Conservation (phyloP, 257 asterid genomes). For the Schizonepeta tenuifolia region DNA sequence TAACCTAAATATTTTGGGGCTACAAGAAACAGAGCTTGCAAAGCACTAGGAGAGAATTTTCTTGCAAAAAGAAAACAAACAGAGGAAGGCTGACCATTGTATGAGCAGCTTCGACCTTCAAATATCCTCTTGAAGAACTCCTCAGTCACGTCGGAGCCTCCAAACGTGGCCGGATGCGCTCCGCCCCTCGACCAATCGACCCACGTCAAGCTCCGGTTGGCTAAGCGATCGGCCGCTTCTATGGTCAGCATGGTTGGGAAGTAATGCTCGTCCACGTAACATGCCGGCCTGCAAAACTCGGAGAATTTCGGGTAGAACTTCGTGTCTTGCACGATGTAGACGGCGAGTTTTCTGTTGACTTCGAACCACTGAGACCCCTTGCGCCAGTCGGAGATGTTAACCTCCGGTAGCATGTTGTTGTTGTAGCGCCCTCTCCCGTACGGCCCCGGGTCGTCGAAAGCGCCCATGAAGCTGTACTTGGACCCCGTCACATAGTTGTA, state of each 20-base stretch:
- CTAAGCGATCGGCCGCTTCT: slow-evolving; percentile 42
- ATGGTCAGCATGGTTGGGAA: slow-evolving; percentile 63
- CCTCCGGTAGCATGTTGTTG: slow-evolving; percentile 58
- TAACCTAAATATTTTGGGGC: slow-evolving; percentile 60
- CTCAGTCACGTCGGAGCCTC: slow-evolving; percentile 48
- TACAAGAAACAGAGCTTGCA: slow-evolving; percentile 49
- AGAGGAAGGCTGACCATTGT: slow-evolving; percentile 44
- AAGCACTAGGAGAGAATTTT: slow-evolving; percentile 64
- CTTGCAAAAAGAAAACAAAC: slow-evolving; percentile 58
- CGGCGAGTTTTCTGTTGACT: slow-evolving; percentile 55
- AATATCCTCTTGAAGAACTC: slow-evolving; percentile 46
- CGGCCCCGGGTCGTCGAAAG: slow-evolving; percentile 65
- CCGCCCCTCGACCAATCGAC: slow-evolving; percentile 83
- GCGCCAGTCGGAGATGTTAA: slow-evolving; percentile 60
- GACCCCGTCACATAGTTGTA: slow-evolving; percentile 51
- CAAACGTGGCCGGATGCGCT: slow-evolving; percentile 70
- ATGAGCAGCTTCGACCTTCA: slow-evolving; percentile 44
- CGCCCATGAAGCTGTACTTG: slow-evolving; percentile 54
- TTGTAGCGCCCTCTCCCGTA: slow-evolving; percentile 74
- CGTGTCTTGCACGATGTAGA: slow-evolving; percentile 45
- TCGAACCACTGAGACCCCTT: slow-evolving; percentile 81
- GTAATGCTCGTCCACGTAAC: slow-evolving; percentile 74
- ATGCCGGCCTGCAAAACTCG: slow-evolving; percentile 60
- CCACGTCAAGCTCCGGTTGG: slow-evolving; percentile 65
- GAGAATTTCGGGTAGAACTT: slow-evolving; percentile 58